Conservation (phyloP, 2,329 filamentous ascomycete species). For the Aspergillus transmontanensis region DNA sequence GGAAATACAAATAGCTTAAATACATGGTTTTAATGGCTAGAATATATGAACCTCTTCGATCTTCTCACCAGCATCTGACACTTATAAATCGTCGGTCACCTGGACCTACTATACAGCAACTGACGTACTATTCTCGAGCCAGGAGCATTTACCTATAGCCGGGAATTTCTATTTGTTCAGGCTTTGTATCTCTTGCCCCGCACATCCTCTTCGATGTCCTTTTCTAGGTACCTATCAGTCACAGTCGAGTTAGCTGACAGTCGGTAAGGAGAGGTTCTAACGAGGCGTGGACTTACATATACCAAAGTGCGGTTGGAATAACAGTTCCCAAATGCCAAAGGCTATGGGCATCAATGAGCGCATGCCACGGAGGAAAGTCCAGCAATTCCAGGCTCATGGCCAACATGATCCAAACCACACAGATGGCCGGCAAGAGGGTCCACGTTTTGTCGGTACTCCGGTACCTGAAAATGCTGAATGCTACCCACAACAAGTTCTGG, state of each 20-base stretch:
- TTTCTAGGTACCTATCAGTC: slow-evolving; percentile 73
- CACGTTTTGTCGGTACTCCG: slow-evolving; percentile 67
- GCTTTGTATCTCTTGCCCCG: slow-evolving; percentile 73
- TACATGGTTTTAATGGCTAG: background rate
- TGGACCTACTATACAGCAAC: slow-evolving; percentile 14
- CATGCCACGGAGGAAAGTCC: slow-evolving; percentile 84
- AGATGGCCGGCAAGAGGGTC: slow-evolving; percentile 86
- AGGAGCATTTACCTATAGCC: background rate
- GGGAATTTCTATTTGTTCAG: slow-evolving; percentile 32
- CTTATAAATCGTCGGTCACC: slow-evolving; percentile 11
- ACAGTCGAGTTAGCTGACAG: slow-evolving; percentile 26
- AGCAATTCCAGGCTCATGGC: slow-evolving; percentile 96
- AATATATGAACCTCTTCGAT: background rate
- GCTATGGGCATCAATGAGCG: slow-evolving; percentile 88
- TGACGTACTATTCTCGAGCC: background rate
- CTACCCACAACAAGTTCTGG: slow-evolving; percentile 82
- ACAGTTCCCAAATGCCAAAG: slow-evolving; percentile 96
- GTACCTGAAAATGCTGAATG: slow-evolving; percentile 78
- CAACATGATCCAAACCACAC: slow-evolving; percentile 86
- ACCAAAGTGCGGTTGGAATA: slow-evolving; percentile 84
- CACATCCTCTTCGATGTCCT: slow-evolving; percentile 81
- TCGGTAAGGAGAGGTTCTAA: slow-evolving; percentile 7
- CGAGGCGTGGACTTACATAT: slow-evolving; percentile 67
- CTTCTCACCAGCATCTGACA: background rate
- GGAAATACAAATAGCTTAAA: background rate